phyloP scores from a whole-genome alignment of 2,329 filamentous ascomycete species.

The Talaromyces marneffei region DNA sequence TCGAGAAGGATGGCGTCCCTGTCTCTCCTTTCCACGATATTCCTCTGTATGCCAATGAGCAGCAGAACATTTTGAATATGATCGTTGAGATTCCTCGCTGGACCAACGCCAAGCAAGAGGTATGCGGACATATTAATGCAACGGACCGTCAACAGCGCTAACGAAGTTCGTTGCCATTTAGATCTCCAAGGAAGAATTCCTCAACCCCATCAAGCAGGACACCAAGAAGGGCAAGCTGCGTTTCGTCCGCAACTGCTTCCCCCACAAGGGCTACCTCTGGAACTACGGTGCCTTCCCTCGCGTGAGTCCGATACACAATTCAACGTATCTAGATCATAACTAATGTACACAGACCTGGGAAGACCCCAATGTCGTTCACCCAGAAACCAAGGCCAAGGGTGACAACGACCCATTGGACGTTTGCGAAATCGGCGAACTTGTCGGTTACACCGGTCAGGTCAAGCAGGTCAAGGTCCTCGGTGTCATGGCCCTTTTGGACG shows the following conservation, averaged over 20 bases:
- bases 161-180: slow-evolving; percentile 32
- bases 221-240: slow-evolving; percentile 99
- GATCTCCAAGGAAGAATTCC: slow-evolving; percentile 98
- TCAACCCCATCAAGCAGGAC: slow-evolving; percentile 99
- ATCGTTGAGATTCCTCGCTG: slow-evolving; percentile 98
- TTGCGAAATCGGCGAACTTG: slow-evolving; percentile 98
- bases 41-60: slow-evolving; percentile 92
- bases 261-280: slow-evolving; percentile 99
- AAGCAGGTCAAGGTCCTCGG: slow-evolving; percentile 99
- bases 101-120: slow-evolving; percentile 99
- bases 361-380: slow-evolving; percentile 91
- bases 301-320: slow-evolving; percentile 48
- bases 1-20: slow-evolving; percentile 93
- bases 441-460: slow-evolving; percentile 90
- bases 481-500: slow-evolving; percentile 97
- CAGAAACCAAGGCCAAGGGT: slow-evolving; percentile 99
- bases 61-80: slow-evolving; percentile 98
- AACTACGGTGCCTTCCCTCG: slow-evolving; percentile 99
- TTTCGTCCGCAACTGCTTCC: slow-evolving; percentile 99
- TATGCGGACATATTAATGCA: slow-evolving; percentile 42
- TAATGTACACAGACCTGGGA: slow-evolving; percentile 74
- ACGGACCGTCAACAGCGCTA: background rate
- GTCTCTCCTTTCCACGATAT: slow-evolving; percentile 98
- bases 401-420: slow-evolving; percentile 99
- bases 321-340: background rate